phyloP scores from a whole-genome alignment of 1,139 yeast genomes.

The Pichia norvegensis region DNA sequence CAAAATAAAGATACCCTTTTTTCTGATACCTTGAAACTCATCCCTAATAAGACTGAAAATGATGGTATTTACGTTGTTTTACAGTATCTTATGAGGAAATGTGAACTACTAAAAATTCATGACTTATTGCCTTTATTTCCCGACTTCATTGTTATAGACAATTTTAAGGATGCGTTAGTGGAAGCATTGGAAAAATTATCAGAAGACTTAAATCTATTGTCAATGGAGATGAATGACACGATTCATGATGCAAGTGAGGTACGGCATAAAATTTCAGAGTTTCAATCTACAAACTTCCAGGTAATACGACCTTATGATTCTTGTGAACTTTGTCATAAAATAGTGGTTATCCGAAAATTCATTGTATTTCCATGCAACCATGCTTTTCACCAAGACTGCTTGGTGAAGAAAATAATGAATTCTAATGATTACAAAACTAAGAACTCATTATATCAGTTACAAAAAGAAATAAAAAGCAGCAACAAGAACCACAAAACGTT shows the following conservation, averaged over 20 bases:
- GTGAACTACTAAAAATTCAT: conserved; percentile 61
- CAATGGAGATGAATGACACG: conserved; percentile 73
- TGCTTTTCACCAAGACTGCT: conserved; percentile 83
- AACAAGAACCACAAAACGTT: conserved; percentile 21
- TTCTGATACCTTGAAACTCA: conserved; percentile 4
- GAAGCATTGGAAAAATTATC: conserved; percentile 70
- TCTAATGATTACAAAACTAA: conserved; percentile 65
- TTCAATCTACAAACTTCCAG: conserved; percentile 41
- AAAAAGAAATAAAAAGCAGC: conserved; percentile 33
- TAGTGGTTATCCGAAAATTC: conserved; percentile 67
- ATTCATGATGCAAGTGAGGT: conserved; percentile 56
- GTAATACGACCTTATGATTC: conserved; percentile 79
- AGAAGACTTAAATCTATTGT: conserved; percentile 50
- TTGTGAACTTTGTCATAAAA: conserved; percentile 61
- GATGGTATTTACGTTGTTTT: conserved; percentile 23
- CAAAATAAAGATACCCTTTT: conserved; percentile 19
- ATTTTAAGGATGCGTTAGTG: conserved; percentile 77
- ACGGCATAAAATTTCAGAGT: conserved; percentile 47
- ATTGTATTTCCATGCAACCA: conserved; percentile 87
- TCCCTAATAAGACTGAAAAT: not conserved
- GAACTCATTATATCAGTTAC: conserved; percentile 50
- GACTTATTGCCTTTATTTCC: conserved; percentile 83
- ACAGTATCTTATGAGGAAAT: conserved; percentile 40
- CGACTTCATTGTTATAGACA: conserved; percentile 71
- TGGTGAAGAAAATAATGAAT: conserved; percentile 50